These are phyloP conservation scores for Microsporum canis DNA, from an alignment of 2,329 filamentous ascomycete species.

Conservation along the genomic window DNA sequence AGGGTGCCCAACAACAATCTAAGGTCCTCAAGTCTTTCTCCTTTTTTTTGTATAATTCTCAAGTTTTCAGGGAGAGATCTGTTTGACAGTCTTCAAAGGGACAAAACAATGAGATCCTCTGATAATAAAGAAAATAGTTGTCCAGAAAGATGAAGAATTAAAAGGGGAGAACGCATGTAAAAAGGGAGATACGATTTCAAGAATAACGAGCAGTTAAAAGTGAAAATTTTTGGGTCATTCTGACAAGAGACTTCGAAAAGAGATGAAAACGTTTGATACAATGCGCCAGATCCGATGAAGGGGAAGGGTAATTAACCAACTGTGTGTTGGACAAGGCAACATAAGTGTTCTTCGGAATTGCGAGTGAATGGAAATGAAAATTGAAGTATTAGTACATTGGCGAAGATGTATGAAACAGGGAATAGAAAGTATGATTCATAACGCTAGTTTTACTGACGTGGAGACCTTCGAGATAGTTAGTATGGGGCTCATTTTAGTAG, in stretches of 20 bases:
- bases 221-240: constrained; percentile 9
- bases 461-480: constrained; percentile 23
- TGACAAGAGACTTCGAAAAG: constrained; percentile 1
- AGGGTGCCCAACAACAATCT: constrained; percentile 17
- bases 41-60: constrained; percentile 18
- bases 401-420: not conserved
- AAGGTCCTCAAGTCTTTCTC: constrained; percentile 16
- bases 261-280: constrained; percentile 7
- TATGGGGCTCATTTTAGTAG: not conserved
- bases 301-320: constrained; percentile 11
- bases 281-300: constrained; percentile 9
- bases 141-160: constrained; percentile 7
- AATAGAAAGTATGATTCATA: not conserved
- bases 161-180: not conserved
- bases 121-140: constrained; percentile 9
- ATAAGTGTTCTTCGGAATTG: not conserved
- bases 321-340: constrained; percentile 1
- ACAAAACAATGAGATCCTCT: not conserved
- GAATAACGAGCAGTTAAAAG: constrained; percentile 3
- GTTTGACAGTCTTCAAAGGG: not conserved
- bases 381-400: constrained; percentile 29
- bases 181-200: constrained; percentile 5
- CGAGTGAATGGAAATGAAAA: constrained; percentile 9
- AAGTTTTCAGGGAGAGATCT: not conserved
- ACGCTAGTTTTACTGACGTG: constrained; percentile 27